phyloP scores from a whole-genome alignment of 768 basidiomycete species.

The Boletus pseudopeckii region DNA sequence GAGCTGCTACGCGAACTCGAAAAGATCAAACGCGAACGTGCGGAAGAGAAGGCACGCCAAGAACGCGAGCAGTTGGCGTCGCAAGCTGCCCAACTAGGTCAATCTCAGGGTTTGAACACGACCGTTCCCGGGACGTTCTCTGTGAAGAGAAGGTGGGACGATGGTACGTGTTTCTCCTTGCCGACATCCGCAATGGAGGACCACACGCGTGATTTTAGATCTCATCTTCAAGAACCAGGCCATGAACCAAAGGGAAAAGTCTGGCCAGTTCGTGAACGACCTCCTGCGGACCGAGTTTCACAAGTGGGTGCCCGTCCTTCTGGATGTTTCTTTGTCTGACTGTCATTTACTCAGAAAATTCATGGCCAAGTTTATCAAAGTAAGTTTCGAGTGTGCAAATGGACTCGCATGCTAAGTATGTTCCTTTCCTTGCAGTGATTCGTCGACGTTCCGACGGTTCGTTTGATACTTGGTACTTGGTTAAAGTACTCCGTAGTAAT shows the following conservation, averaged over 20 bases:
- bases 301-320: slow-evolving; percentile 53
- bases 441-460: not conserved
- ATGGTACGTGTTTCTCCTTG: slow-evolving; percentile 51
- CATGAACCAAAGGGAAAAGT: slow-evolving; percentile 57
- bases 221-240: slow-evolving; percentile 99
- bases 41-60: slow-evolving; percentile 83
- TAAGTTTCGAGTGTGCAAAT: slow-evolving; percentile 22
- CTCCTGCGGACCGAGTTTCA: slow-evolving; percentile 91
- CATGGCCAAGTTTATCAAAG: slow-evolving; percentile 90
- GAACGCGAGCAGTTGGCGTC: slow-evolving; percentile 72
- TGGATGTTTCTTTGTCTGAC: slow-evolving; percentile 12
- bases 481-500: not conserved
- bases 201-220: slow-evolving; percentile 44
- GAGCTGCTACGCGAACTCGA: slow-evolving; percentile 95
- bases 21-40: slow-evolving; percentile 95
- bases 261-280: slow-evolving; percentile 91
- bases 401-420: not conserved
- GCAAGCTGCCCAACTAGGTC: slow-evolving; percentile 67
- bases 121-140: slow-evolving; percentile 81
- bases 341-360: slow-evolving; percentile 60
- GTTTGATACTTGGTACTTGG: not conserved
- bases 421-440: slow-evolving; percentile 5
- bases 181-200: not conserved
- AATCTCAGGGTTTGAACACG: slow-evolving; percentile 68
- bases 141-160: slow-evolving; percentile 94